Evolutionary conservation across 176 grass and related monocot genomes (phyloP).

Genomic region (Eragrostis nindensis): DNA sequence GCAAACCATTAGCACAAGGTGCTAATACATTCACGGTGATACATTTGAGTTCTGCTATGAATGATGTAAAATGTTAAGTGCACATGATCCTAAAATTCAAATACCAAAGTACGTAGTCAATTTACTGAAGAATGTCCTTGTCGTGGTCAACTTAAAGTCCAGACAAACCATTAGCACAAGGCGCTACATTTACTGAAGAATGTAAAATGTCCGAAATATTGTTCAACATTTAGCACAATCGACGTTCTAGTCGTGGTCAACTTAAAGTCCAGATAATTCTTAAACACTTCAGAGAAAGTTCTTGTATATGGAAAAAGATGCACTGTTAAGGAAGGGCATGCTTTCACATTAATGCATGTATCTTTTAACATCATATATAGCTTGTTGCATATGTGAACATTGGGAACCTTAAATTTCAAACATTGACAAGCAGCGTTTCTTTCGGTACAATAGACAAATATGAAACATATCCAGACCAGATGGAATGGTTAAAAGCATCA

Average conservation of each 20-base stretch:
- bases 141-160: not conserved
- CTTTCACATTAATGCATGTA: not conserved
- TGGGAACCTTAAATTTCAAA: not conserved
- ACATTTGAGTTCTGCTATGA: slow-evolving; percentile 15
- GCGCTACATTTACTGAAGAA: too few relatives aligned
- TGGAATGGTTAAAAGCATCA: not conserved
- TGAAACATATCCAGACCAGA: not conserved
- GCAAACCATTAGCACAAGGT: not conserved
- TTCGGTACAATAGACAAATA: not conserved
- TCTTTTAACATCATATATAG: not conserved
- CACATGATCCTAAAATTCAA: not conserved
- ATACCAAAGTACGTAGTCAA: slow-evolving; percentile 4
- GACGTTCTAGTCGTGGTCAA: not conserved
- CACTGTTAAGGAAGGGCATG: not conserved
- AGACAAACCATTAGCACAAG: too few relatives aligned
- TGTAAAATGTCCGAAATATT: not conserved
- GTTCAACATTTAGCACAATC: not conserved
- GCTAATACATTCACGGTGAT: not conserved
- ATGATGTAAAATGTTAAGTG: not conserved
- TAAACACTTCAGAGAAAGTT: not conserved
- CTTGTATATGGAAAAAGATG: not conserved
- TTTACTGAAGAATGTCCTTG: not conserved
- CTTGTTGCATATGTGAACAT: not conserved
- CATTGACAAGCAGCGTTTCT: not conserved
- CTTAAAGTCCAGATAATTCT: not conserved